Evolutionary conservation across 2,329 filamentous ascomycete genomes (phyloP).

Genomic region (Knufia fluminis): DNA sequence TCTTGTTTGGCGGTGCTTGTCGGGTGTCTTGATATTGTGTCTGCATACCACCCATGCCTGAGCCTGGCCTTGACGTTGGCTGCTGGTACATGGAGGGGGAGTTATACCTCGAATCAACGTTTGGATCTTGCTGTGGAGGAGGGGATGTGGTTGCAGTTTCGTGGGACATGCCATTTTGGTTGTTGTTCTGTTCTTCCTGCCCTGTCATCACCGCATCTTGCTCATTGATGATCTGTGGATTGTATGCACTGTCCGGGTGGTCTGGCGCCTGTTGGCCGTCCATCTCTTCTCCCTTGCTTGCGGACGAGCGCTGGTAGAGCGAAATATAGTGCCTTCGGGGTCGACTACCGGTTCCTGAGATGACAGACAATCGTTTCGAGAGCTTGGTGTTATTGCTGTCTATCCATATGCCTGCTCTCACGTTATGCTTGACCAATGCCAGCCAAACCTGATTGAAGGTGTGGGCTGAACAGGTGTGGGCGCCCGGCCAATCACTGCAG

Average conservation of each 20-base stretch:
- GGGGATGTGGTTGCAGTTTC: conserved; percentile 35
- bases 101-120: conserved; percentile 29
- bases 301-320: neutral
- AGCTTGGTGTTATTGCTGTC: neutral
- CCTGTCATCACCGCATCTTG: conserved; percentile 13
- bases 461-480: too few species aligned
- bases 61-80: conserved; percentile 39
- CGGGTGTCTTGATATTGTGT: conserved; percentile 39
- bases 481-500: too few species aligned
- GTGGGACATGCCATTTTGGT: conserved; percentile 22
- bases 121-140: conserved; percentile 32
- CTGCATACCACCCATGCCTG: conserved; percentile 37
- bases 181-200: conserved; percentile 15
- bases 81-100: conserved; percentile 36
- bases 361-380: neutral
- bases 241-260: conserved; percentile 19
- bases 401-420: neutral
- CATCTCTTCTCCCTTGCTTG: conserved; percentile 1
- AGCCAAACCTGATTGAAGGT: neutral
- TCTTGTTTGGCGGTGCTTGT: conserved; percentile 33
- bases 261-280: conserved; percentile 7
- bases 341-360: neutral
- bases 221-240: conserved; percentile 21
- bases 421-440: neutral
- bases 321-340: neutral